phyloP scores from a whole-genome alignment of 306 rosid genomes.

The Cucurbita argyrosperma region DNA sequence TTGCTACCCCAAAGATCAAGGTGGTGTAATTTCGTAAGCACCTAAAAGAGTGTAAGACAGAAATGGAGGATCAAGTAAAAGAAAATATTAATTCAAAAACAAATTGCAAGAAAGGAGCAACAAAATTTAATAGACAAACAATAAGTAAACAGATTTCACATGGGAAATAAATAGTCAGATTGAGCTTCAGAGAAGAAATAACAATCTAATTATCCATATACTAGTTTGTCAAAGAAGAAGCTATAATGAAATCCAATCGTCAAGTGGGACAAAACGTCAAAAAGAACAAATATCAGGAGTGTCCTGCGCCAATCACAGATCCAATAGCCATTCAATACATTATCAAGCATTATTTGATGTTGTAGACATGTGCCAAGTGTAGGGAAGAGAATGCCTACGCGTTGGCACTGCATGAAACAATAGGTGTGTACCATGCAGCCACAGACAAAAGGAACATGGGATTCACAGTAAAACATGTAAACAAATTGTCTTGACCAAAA shows the following conservation, averaged over 20 bases:
- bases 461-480: background rate
- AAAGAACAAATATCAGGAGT: background rate
- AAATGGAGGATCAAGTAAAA: background rate
- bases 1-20: conserved; percentile 91
- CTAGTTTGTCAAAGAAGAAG: background rate
- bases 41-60: conserved; percentile 21
- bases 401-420: background rate
- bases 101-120: background rate
- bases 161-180: background rate
- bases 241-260: background rate
- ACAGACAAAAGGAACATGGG: background rate
- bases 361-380: background rate
- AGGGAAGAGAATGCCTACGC: background rate
- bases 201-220: background rate
- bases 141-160: background rate
- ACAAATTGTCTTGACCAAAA: background rate
- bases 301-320: background rate
- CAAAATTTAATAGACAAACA: background rate
- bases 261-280: background rate
- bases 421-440: background rate
- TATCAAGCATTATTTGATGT: background rate
- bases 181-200: background rate
- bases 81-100: background rate
- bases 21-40: conserved; percentile 48
- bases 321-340: background rate